phyloP scores from a whole-genome alignment of 2,329 filamentous ascomycete species.

The Botrytis sinoallii region DNA sequence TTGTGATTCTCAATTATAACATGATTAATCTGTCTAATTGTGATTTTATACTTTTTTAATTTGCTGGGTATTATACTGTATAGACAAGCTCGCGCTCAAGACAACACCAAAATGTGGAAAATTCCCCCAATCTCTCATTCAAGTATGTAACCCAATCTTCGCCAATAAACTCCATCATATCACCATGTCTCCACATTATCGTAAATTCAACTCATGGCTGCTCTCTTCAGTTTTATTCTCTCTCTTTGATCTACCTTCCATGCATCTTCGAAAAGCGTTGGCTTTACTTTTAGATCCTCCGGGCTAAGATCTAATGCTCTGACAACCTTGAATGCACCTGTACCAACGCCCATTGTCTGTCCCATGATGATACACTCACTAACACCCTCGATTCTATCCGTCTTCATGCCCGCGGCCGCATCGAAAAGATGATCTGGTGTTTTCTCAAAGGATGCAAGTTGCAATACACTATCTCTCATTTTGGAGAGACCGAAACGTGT shows the following conservation, averaged over 20 bases:
- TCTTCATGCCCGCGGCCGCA: conserved; percentile 87
- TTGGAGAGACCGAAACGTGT: conserved; percentile 94
- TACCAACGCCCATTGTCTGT: conserved; percentile 87
- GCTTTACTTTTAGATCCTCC: conserved; percentile 48
- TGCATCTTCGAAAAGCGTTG: conserved; percentile 68
- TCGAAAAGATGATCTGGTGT: conserved; percentile 97
- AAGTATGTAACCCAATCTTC: conserved; percentile 5
- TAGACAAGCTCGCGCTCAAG: not conserved
- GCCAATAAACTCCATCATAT: conserved; percentile 5
- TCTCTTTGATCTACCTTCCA: conserved; percentile 46
- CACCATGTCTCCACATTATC: not conserved
- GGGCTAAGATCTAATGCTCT: conserved; percentile 67
- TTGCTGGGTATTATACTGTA: conserved; percentile 13
- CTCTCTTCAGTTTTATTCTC: conserved; percentile 28
- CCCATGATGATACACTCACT: conserved; percentile 98
- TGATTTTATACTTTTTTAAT: conserved; percentile 24
- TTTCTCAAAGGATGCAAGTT: conserved; percentile 96
- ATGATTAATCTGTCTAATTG: not conserved
- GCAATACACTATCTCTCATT: conserved; percentile 91
- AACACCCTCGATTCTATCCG: conserved; percentile 88
- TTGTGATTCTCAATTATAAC: not conserved
- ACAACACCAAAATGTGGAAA: conserved; percentile 5
- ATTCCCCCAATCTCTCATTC: not conserved
- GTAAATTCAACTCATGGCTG: not conserved
- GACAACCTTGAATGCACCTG: conserved; percentile 88